Base-by-base conservation (phyloP, 2,329 filamentous ascomycete genomes). In the Gaeumannomyces tritici region DNA sequence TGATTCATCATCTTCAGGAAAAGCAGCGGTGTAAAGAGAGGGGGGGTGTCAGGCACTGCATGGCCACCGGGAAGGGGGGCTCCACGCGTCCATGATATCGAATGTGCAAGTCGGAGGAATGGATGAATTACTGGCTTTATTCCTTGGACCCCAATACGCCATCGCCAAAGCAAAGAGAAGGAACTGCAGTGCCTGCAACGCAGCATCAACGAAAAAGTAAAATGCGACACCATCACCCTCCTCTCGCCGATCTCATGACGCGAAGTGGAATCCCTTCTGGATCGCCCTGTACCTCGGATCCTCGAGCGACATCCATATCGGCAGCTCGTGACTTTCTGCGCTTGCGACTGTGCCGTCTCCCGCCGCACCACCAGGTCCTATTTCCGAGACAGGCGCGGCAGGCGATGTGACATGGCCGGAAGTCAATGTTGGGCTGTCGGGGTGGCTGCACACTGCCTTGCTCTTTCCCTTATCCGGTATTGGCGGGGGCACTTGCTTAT, bases 241-340 rank as follows among this genome's bases (percentile, higher is more conserved):
- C 55, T 27, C 55, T 56, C 21, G 55, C 55, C 55, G 24, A 29
- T 26, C 42, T 59, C 33, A 29, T 55, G 27, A 29, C 27, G 59
- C 59, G 15, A 69, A 69, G 57, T 69, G 65, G 57, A 63, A 67
- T 12, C 66, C 67, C 3, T 59, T 57, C 5, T 60, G 28, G 35
- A 68, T 65, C n/a, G 61, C 28, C 11, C 31, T 62, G 55, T 69
- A 67, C 59, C 51, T 57, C 18, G 67, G 65, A n/a, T 51, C 55
- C 28, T 66, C 63, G 21, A 63, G 51, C 61, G 27, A 62, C 29
- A 24, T 63, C 65, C 61, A 66, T 24, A 55, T n/a, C 26, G 57
- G 57, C 27, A 3, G 26, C 13, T 31, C 27, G 54, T 21, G 51
- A 33, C n/a, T 15, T 24, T 21, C 35, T n/a, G 58, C 26, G 26